phyloP scores from a whole-genome alignment of 176 grass and related monocot genomes.

The Urochloa ruziziensis region DNA sequence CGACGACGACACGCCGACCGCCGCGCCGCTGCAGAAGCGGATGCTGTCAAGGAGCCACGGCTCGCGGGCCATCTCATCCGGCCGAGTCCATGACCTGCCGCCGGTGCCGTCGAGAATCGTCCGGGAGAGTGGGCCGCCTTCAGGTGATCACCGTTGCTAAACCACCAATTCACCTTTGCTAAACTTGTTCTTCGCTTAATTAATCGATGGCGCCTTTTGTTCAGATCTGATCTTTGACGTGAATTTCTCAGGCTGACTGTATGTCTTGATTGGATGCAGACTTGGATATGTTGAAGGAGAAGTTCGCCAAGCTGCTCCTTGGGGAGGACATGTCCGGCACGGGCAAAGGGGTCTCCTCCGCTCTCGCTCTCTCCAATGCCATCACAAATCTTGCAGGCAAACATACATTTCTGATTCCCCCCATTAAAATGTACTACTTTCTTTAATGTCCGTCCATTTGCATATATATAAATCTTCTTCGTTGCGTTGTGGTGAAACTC shows the following conservation, averaged over 20 bases:
- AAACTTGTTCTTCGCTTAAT: not conserved
- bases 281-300: constrained; percentile 67
- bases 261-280: constrained; percentile 29
- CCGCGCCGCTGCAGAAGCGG: constrained; percentile 25
- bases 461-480: not conserved
- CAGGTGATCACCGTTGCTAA: constrained; percentile 9
- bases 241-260: not conserved
- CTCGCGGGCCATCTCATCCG: constrained; percentile 2
- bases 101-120: constrained; percentile 10
- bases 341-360: constrained; percentile 77
- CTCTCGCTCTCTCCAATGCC: constrained; percentile 80
- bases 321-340: constrained; percentile 85
- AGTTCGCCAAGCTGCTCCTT: constrained; percentile 74
- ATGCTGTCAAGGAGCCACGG: constrained; percentile 41
- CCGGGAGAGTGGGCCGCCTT: constrained; percentile 15
- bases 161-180: no score
- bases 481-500: not conserved
- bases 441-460: not conserved
- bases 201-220: not conserved
- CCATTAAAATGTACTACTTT: not conserved
- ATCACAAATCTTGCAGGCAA: constrained; percentile 80
- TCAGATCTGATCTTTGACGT: not conserved
- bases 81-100: not conserved
- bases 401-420: not conserved
- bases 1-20: not conserved